Conservation (phyloP, 805 yeast species). For the Saccharomycopsis microspora region DNA sequence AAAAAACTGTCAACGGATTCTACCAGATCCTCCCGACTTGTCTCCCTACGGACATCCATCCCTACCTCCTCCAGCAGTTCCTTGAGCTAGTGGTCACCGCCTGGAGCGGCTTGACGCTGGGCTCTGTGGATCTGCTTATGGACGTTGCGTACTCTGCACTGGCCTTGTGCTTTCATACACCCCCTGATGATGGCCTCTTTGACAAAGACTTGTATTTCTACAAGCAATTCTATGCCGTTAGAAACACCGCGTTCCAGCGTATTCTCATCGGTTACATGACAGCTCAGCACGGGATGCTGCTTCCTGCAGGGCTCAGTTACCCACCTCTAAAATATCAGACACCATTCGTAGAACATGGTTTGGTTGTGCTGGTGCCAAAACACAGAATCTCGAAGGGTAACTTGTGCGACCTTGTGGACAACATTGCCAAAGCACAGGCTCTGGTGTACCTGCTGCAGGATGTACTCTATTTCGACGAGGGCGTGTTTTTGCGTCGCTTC, state of each 20-base stretch:
- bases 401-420: constrained; percentile 24
- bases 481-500: constrained; percentile 30
- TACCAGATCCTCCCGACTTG: constrained; percentile 25
- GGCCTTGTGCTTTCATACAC: constrained; percentile 23
- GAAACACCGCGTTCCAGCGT: constrained; percentile 25
- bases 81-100: constrained; percentile 24
- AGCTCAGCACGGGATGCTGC: constrained; percentile 3
- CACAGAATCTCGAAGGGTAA: constrained; percentile 16
- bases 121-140: background rate
- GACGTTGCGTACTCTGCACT: constrained; percentile 27
- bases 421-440: constrained; percentile 26
- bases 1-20: constrained; percentile 18
- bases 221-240: constrained; percentile 23
- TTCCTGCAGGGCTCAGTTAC: constrained; percentile 20
- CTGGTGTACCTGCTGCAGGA: constrained; percentile 24
- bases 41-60: constrained; percentile 26
- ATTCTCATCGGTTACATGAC: constrained; percentile 25
- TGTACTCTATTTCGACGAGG: constrained; percentile 28
- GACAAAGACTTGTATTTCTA: constrained; percentile 17
- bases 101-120: constrained; percentile 7
- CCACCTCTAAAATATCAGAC: constrained; percentile 20
- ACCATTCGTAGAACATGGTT: constrained; percentile 23
- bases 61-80: constrained; percentile 27
- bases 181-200: constrained; percentile 16
- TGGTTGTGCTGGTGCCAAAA: constrained; percentile 25